Base-by-base conservation (phyloP, 2,329 filamentous ascomycete genomes). In the Colletotrichum orchidophilum region DNA sequence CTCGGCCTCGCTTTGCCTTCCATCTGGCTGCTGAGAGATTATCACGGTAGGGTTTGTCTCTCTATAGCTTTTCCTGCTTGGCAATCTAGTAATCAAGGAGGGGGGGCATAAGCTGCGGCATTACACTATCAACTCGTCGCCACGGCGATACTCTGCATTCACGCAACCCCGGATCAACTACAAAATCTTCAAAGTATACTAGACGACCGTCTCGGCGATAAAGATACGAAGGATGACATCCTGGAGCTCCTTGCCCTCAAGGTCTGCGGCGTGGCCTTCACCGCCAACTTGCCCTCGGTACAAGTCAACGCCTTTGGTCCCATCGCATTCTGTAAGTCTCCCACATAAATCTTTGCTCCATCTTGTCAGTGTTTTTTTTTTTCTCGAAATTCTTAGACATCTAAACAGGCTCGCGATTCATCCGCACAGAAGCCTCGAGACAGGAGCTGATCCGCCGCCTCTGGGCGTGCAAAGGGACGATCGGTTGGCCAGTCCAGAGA, bases 301-400 rank as follows among this genome's bases (percentile, higher is more conserved):
- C 76, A 85, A 5, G 83, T 87, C 4, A 87, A 87, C 69, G 78
- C 83, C 3, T 87, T 87, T 73, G 85, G 85, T 0, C 84, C 85
- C 15, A 84, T 86, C 31, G 78, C 81, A 1, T 86, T 82, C 62
- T 85, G 85, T 85, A 74, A 76, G 81, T 77, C 18, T 35, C 35
- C 15, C 0, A 39, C 35, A 9, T 35, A 35, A 11, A 35, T 1
- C 12, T 5, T 35, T 12, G 12, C 8, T 35, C 12, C 6, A 5
- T 5, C 33, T 13, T 35, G 12, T 15, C 12, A 4, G 7, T 11
- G 5, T 13, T 3, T 26, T 27, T 29, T 35, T 6, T 1, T n/a
- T n/a, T n/a, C n/a, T n/a, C n/a, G n/a, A n/a, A n/a, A n/a, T n/a
- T n/a, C n/a, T n/a, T n/a, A n/a, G n/a, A n/a, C n/a, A n/a, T n/a